Evolutionary conservation across 1,139 yeast genomes (phyloP), one percentile per base, ranked within the genome.

Genomic region (Taiozyma sp.): DNA sequence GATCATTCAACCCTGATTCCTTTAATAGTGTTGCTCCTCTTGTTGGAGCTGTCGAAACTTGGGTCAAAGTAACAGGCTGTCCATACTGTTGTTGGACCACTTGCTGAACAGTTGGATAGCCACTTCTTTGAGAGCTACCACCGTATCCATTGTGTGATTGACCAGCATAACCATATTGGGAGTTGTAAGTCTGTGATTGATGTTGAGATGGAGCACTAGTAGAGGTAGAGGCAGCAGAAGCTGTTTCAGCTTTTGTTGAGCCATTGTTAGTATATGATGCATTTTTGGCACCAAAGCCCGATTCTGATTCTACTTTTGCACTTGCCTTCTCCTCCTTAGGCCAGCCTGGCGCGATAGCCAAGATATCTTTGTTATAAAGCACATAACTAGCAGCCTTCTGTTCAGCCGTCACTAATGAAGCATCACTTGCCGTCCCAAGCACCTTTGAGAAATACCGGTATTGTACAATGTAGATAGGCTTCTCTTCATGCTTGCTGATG

Each of bases 371-470:
- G 21, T 47, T 46, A 28, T 42, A 44, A 9, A 51, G n/a, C 7
- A 49, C 45, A 42, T 32, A 43, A 1, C 50, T 39, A 1, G 53
- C 53, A 4, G 51, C 52, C 28, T 43, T 51, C 6, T 50, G 40
- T 28, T 54, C 53, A 2, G 59, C 59, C 2, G 52, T 54, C 7
- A 40, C 44, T 6, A 50, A 22, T 4, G 52, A 26, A 9, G 42
- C 13, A 6, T 49, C 52, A 26, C 55, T 49, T 3, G 52, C 51
- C 8, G 48, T 45, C 10, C 54, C 57, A 11, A 55, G 30, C 3
- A 49, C 48, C 9, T 46, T 28, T 4, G 28, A 11, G 3, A 44
- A 22, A 44, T 21, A 32, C 29, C 46, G n/a, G 37, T 43, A 44
- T 13, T 51, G 54, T 7, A 52, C 51, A 13, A 57, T 22, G 42